phyloP scores from a whole-genome alignment of 1,284 basidiomycete genomes.

The Cutaneotrichosporon curvatum region DNA sequence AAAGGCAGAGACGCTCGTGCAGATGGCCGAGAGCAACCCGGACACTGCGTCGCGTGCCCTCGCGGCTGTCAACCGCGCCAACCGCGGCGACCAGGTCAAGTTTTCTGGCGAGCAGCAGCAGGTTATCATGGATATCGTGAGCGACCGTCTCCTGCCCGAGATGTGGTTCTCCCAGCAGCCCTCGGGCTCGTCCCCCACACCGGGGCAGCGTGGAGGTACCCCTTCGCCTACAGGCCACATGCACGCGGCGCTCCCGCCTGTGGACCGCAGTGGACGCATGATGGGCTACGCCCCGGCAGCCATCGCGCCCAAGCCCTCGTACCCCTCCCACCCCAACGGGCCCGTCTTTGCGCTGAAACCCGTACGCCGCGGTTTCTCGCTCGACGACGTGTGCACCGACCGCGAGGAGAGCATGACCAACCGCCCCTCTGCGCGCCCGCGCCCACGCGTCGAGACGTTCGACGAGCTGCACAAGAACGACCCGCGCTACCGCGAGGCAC shows the following conservation, averaged over 20 bases:
- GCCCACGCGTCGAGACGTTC: slow-evolving; percentile 11
- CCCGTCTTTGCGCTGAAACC: slow-evolving; percentile 11
- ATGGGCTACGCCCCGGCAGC: slow-evolving; percentile 7
- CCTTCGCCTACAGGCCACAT: slow-evolving; percentile 2
- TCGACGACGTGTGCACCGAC: slow-evolving; percentile 20
- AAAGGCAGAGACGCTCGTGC: slow-evolving; percentile 16
- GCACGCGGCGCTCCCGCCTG: slow-evolving; percentile 5
- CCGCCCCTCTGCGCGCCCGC: slow-evolving; percentile 12
- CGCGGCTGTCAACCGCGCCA: slow-evolving; percentile 17
- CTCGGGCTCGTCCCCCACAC: slow-evolving; percentile 17
- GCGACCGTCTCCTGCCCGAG: slow-evolving; percentile 16
- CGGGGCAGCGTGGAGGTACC: slow-evolving; percentile 4
- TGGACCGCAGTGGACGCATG: too few species aligned
- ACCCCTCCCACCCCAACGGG: slow-evolving; percentile 1
- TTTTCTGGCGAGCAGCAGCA: slow-evolving; percentile 12
- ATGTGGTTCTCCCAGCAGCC: slow-evolving; percentile 18
- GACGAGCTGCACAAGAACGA: slow-evolving; percentile 21
- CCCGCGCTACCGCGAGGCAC: slow-evolving; percentile 19
- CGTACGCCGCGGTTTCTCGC: slow-evolving; percentile 16
- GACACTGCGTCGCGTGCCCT: slow-evolving; percentile 17
- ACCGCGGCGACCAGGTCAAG: slow-evolving; percentile 18
- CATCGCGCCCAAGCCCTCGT: slow-evolving; percentile 13
- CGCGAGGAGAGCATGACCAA: slow-evolving; percentile 21
- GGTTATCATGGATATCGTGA: slow-evolving; percentile 21
- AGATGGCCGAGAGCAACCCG: slow-evolving; percentile 19